Conservation (phyloP, 1,139 yeast species). For the Saccharomycopsis hybrid region DNA sequence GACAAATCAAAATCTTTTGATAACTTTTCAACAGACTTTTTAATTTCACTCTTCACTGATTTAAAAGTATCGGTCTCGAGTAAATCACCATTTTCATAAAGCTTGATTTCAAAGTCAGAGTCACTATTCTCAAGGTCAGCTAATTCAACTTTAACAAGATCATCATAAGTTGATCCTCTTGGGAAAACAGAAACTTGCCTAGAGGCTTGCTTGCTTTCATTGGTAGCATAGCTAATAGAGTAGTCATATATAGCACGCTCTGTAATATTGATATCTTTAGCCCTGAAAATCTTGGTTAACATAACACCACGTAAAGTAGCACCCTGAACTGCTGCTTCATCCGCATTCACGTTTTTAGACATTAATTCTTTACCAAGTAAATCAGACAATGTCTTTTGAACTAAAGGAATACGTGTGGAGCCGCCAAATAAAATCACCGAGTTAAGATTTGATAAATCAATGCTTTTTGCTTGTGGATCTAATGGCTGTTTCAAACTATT, state of each 20-base stretch:
- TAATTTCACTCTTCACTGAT: constrained; percentile 32
- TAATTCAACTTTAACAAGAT: constrained; percentile 31
- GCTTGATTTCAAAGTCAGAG: constrained; percentile 35
- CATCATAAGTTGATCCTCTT: constrained; percentile 35
- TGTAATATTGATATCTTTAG: constrained; percentile 52
- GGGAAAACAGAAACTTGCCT: constrained; percentile 32
- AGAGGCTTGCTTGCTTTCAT: constrained; percentile 23
- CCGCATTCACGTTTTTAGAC: constrained; percentile 90
- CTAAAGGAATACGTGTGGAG: constrained; percentile 82
- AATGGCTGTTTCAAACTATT: constrained; percentile 28
- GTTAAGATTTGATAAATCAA: constrained; percentile 38
- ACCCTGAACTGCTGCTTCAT: constrained; percentile 91
- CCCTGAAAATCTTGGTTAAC: constrained; percentile 51
- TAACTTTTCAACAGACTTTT: constrained; percentile 29
- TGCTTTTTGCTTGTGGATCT: not conserved
- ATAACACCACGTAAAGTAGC: constrained; percentile 76
- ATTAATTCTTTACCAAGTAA: constrained; percentile 46
- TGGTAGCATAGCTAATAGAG: constrained; percentile 33
- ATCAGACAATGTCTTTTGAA: constrained; percentile 46
- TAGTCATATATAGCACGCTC: constrained; percentile 49
- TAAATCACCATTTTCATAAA: constrained; percentile 50
- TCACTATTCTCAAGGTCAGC: constrained; percentile 27
- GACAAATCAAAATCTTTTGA: constrained; percentile 13
- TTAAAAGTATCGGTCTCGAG: constrained; percentile 32
- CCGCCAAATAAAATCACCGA: constrained; percentile 89